Evolutionary conservation across 2,329 filamentous ascomycete genomes (phyloP), one percentile per base, ranked within the genome.

Genomic region (Colletotrichum trifolii): DNA sequence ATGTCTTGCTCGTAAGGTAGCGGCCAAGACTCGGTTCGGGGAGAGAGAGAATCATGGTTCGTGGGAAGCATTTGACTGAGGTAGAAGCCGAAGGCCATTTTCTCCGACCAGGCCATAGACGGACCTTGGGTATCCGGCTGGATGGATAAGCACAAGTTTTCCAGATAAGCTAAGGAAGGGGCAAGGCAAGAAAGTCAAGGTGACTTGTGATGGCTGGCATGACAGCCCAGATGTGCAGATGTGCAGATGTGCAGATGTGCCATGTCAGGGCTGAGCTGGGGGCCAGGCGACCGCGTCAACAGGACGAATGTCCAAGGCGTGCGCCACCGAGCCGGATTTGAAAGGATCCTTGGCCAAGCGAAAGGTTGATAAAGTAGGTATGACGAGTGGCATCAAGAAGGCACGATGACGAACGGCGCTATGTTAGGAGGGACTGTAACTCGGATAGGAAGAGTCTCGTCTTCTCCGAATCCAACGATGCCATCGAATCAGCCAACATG

Each of bases 101-200:
- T 17, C 17, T 17, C 17, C 17, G 17, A 17, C 17, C 17, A 46
- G 35, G 49, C 57, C 52, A 45, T 52, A 53, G 46, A 36, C 42
- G 55, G 9, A 43, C 10, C 40, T 35, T 45, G 40, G 42, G 17
- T 53, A 48, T 33, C 25, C 52, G 53, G 46, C 47, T 15, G 38
- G 11, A 35, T 17, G 63, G 58, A 57, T 62, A 66, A 63, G 58
- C 52, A 52, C 58, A 36, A 43, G 25, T 11, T 8, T 58, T 66
- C 63, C 52, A 63, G 52, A 66, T 49, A 57, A 56, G 58, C 40
- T 56, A 47, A 57, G 45, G 43, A 49, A 49, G 17, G 35, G 42
- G 40, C 25, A 45, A 53, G 40, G 48, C 40, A 43, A 54, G 53
- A 38, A 17, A 45, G 15, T 34, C 48, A 38, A 38, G 34, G 39